Percentiles rank a stretch among this genome's conserved stretches.
Conservation (phyloP, 345 rosid species). For the Brassica rapa region DNA sequence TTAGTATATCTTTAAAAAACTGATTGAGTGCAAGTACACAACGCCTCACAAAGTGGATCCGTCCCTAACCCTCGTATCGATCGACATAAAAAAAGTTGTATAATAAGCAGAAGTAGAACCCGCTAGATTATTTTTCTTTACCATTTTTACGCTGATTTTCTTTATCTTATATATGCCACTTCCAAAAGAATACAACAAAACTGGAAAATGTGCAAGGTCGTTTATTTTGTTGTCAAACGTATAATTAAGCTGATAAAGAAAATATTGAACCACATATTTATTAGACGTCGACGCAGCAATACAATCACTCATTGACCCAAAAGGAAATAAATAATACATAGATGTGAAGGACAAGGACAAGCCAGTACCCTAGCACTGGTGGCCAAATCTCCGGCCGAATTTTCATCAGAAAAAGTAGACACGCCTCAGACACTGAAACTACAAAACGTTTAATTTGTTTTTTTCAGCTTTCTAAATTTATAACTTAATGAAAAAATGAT, state of each 20-base stretch:
- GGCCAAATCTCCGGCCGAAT: conserved; percentile 26
- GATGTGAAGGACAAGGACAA: conserved; percentile 14
- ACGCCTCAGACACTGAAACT: conserved; percentile 11
- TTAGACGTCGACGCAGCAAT: conserved; percentile 26
- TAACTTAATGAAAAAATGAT: background rate
- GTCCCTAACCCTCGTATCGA: background rate
- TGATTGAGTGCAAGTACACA: background rate
- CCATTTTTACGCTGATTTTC: background rate
- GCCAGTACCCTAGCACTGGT: conserved; percentile 2
- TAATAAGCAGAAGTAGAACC: background rate
- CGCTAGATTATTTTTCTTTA: background rate
- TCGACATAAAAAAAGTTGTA: background rate
- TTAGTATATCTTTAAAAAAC: background rate
- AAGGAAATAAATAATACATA: background rate
- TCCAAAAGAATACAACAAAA: background rate
- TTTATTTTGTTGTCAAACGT: background rate
- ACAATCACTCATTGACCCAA: conserved; percentile 1
- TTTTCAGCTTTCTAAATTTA: background rate
- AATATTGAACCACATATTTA: background rate
- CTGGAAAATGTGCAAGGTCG: background rate
- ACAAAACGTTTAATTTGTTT: conserved; percentile 1
- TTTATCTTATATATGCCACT: background rate
- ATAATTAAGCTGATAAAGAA: background rate
- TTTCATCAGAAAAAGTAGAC: conserved; percentile 4
- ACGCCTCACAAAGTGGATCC: background rate